phyloP scores from a whole-genome alignment of 2,329 filamentous ascomycete genomes.

The Botryotinia calthae region DNA sequence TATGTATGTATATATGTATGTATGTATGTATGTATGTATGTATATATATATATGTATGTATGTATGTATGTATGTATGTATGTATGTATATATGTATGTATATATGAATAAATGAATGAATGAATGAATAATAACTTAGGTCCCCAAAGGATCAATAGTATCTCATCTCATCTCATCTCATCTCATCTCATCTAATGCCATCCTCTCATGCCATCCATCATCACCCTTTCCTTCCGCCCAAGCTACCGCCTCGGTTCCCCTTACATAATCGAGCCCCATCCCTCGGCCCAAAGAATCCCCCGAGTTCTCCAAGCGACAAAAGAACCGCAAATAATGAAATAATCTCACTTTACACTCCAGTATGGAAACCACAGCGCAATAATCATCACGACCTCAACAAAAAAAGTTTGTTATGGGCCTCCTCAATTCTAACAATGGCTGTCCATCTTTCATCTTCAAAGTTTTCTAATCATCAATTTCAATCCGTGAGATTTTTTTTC shows the following conservation, averaged over 20 bases:
- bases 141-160: background rate
- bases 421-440: slow-evolving; percentile 33
- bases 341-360: slow-evolving; percentile 21
- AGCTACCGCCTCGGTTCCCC: slow-evolving; percentile 1
- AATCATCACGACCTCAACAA: slow-evolving; percentile 38
- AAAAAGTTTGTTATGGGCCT: slow-evolving; percentile 19
- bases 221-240: background rate
- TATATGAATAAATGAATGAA: too few relatives aligned
- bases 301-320: slow-evolving; percentile 10
- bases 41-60: too few relatives aligned
- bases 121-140: background rate
- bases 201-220: background rate
- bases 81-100: too few relatives aligned
- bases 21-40: too few relatives aligned
- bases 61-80: too few relatives aligned
- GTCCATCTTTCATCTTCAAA: slow-evolving; percentile 25
- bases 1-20: too few relatives aligned
- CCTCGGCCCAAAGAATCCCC: background rate
- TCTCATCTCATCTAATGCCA: background rate
- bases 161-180: background rate
- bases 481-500: slow-evolving; percentile 22
- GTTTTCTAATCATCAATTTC: slow-evolving; percentile 10
- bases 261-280: slow-evolving; percentile 7
- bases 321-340: slow-evolving; percentile 1
- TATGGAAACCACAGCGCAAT: slow-evolving; percentile 35